Conservation (phyloP, 441 rosid genomes). For the Jatropha multifida region DNA sequence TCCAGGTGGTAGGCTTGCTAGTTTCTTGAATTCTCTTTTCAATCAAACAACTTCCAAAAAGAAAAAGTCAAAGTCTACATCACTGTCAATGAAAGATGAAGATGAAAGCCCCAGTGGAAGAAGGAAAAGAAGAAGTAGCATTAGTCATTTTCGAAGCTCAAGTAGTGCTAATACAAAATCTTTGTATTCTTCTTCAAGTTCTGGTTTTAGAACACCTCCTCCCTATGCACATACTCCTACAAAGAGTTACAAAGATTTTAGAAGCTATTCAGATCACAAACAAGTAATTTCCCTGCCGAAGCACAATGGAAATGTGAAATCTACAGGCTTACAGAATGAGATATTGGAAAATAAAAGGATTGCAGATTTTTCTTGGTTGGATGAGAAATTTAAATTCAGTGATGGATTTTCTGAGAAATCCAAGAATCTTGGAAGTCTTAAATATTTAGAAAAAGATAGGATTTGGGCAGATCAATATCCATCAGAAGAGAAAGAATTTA, state of each 20-base stretch:
- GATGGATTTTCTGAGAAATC: slow-evolving; percentile 30
- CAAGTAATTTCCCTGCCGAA: slow-evolving; percentile 33
- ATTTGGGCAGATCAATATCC: slow-evolving; percentile 30
- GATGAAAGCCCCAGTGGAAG: slow-evolving; percentile 64
- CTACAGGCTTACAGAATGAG: slow-evolving; percentile 30
- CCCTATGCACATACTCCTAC: slow-evolving; percentile 58
- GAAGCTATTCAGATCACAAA: slow-evolving; percentile 53
- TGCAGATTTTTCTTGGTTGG: slow-evolving; percentile 44
- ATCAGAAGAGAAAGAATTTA: slow-evolving; percentile 31
- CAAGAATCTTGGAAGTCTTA: slow-evolving; percentile 27
- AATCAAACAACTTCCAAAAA: slow-evolving; percentile 69
- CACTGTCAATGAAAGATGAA: slow-evolving; percentile 54
- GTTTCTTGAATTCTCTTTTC: slow-evolving; percentile 86
- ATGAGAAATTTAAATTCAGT: slow-evolving; percentile 43
- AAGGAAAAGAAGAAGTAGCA: slow-evolving; percentile 83
- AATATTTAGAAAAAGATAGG: slow-evolving; percentile 34
- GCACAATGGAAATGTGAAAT: slow-evolving; percentile 29
- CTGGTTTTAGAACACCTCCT: slow-evolving; percentile 83
- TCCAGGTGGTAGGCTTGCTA: slow-evolving; percentile 87
- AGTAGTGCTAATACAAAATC: slow-evolving; percentile 50
- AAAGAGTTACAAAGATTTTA: slow-evolving; percentile 54
- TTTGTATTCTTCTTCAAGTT: slow-evolving; percentile 56
- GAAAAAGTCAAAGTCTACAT: slow-evolving; percentile 60
- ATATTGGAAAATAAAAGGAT: slow-evolving; percentile 31
- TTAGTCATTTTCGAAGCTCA: slow-evolving; percentile 75